phyloP scores from a whole-genome alignment of 2,329 filamentous ascomycete species.

The Rhynchosporium agropyri region DNA sequence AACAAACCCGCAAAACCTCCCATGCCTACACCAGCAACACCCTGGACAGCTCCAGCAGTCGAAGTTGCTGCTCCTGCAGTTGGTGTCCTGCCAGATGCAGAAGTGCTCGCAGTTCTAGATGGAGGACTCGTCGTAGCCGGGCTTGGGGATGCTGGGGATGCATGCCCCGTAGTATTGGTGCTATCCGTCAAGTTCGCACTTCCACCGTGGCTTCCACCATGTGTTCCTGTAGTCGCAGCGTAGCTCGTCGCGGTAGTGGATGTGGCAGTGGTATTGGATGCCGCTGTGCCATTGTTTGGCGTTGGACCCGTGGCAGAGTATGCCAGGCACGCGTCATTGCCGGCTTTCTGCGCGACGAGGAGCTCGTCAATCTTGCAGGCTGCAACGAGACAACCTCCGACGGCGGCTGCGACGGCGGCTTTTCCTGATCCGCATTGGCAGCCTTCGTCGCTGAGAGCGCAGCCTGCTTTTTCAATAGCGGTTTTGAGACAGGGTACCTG shows the following conservation, averaged over 20 bases:
- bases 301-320: slow-evolving; percentile 31
- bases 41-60: slow-evolving; percentile 13
- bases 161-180: background rate
- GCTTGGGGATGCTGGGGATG: background rate
- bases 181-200: background rate
- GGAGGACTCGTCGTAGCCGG: slow-evolving; percentile 7
- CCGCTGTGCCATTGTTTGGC: background rate
- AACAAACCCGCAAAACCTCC: slow-evolving; percentile 20
- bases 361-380: slow-evolving; percentile 44
- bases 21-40: slow-evolving; percentile 21
- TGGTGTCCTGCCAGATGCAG: background rate
- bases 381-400: slow-evolving; percentile 39
- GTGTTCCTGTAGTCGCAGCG: background rate
- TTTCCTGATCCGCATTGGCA: slow-evolving; percentile 45
- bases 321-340: slow-evolving; percentile 40
- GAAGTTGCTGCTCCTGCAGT: background rate
- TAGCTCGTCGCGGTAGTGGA: slow-evolving; percentile 7
- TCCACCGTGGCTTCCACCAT: background rate
- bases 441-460: slow-evolving; percentile 43
- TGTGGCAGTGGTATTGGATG: background rate
- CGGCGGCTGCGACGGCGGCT: slow-evolving; percentile 32
- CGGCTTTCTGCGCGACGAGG: slow-evolving; percentile 42
- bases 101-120: background rate
- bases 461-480: slow-evolving; percentile 45
- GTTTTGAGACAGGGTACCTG: slow-evolving; percentile 44